A percentile compares a stretch with the other conserved stretches of the same genome.
Evolutionary conservation across 345 rosid genomes (phyloP).

Genomic region (Eucalyptus polyanthemos): DNA sequence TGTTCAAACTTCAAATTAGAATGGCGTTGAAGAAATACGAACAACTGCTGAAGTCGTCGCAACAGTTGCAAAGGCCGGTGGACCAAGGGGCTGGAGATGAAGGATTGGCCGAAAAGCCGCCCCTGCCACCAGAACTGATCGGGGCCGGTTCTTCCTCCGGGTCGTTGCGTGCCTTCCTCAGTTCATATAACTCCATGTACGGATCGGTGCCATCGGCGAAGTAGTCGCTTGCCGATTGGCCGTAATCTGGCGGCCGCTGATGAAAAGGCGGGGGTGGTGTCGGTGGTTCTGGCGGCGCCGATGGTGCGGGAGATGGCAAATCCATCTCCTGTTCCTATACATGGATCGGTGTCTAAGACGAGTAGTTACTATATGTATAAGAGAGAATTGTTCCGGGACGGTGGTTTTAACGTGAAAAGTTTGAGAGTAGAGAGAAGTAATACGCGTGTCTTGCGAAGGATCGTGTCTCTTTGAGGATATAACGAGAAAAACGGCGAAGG

Average conservation of each 20-base stretch:
- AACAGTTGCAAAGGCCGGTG: conserved; percentile 41
- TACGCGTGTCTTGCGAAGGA: neutral
- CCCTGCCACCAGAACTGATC: neutral
- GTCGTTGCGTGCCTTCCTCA: neutral
- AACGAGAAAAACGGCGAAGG: neutral
- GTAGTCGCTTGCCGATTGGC: neutral
- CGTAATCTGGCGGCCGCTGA: neutral
- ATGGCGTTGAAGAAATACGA: neutral
- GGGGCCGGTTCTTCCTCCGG: neutral
- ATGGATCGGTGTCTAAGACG: neutral
- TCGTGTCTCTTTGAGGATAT: neutral
- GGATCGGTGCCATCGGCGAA: neutral
- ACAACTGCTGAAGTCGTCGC: conserved; percentile 27
- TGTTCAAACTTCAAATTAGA: neutral
- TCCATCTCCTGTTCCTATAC: neutral
- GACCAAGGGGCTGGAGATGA: conserved; percentile 17
- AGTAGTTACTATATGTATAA: neutral
- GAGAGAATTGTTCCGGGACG: neutral
- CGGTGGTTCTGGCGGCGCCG: neutral
- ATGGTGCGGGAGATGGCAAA: neutral
- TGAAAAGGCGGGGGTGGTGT: neutral
- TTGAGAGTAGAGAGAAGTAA: neutral
- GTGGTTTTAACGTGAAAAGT: neutral
- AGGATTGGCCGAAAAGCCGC: neutral
- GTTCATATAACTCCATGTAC: neutral